Conservation (phyloP, 129 eudicot genomes). For the Flaveria ramosissima region DNA sequence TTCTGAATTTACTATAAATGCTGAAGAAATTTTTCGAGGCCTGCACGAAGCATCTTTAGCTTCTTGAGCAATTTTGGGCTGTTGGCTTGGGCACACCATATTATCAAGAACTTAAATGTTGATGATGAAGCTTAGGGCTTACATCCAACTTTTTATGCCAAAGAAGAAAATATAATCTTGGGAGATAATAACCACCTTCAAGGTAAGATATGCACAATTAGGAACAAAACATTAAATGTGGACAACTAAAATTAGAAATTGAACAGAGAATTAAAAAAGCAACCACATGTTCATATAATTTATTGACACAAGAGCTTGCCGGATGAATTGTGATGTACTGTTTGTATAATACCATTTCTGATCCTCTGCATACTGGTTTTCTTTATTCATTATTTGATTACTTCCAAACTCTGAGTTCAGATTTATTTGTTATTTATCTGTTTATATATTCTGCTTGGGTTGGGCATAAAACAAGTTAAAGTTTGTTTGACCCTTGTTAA, state of each 20-base stretch:
- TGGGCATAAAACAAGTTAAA: background rate
- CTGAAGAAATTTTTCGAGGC: constrained; percentile 56
- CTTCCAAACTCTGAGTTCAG: background rate
- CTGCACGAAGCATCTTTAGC: constrained; percentile 30
- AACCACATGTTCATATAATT: background rate
- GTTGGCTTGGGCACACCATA: constrained; percentile 47
- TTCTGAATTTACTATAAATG: constrained; percentile 74
- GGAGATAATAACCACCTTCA: constrained; percentile 43
- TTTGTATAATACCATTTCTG: background rate
- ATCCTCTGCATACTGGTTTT: constrained; percentile 16
- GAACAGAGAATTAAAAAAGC: background rate
- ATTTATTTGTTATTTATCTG: background rate
- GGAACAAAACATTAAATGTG: background rate
- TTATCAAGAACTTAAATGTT: constrained; percentile 20
- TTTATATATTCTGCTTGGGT: constrained; percentile 10
- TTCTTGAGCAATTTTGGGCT: constrained; percentile 34
- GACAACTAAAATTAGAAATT: background rate
- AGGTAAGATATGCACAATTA: background rate
- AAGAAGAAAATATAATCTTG: constrained; percentile 31
- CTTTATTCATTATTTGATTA: background rate
- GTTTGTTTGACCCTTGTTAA: constrained; percentile 10
- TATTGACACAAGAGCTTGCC: constrained; percentile 5
- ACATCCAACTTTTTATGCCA: constrained; percentile 28
- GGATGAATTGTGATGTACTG: background rate
- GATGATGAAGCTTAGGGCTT: constrained; percentile 8